These are phyloP conservation scores for Phytophthora crassamura DNA, from an alignment of 352 stramenopile genomes.

Conservation along the genomic window DNA sequence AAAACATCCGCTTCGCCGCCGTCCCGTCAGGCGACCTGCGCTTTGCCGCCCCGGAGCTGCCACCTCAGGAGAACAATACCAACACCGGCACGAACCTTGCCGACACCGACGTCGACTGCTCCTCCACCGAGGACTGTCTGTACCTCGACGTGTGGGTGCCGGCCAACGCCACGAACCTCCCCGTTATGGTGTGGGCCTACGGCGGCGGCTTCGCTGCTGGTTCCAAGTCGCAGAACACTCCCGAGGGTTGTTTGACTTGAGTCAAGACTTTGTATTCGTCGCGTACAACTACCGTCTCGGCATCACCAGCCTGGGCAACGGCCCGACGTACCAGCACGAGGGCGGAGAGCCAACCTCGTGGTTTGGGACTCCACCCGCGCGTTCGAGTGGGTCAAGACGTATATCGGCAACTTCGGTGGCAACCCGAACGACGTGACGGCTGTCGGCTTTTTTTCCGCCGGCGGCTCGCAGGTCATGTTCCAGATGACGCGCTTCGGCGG, in stretches of 20 bases:
- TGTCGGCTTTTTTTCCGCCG: slow-evolving; percentile 29
- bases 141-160: slow-evolving; percentile 36
- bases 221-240: slow-evolving; percentile 19
- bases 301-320: slow-evolving; percentile 22
- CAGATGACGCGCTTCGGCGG: slow-evolving; percentile 24
- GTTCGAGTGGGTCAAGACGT: slow-evolving; percentile 36
- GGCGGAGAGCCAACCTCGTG: slow-evolving; percentile 27
- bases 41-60: slow-evolving; percentile 18
- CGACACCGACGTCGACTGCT: slow-evolving; percentile 24
- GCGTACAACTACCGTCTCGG: slow-evolving; percentile 40
- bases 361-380: slow-evolving; percentile 32
- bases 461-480: slow-evolving; percentile 22
- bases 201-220: slow-evolving; percentile 27
- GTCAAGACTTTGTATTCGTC: slow-evolving; percentile 30
- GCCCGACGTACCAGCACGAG: slow-evolving; percentile 26
- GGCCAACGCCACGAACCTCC: slow-evolving; percentile 22
- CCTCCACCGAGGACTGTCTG: slow-evolving; percentile 34
- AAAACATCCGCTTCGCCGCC: slow-evolving; percentile 25
- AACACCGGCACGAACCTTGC: slow-evolving; percentile 31
- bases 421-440: slow-evolving; percentile 37
- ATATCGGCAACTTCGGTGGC: slow-evolving; percentile 39
- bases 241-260: slow-evolving; percentile 19
- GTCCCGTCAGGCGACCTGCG: slow-evolving; percentile 17
- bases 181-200: slow-evolving; percentile 41
- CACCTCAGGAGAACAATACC: slow-evolving; percentile 17